Conservation (phyloP, 2,329 filamentous ascomycete species). For the Penicillium decumbens region DNA sequence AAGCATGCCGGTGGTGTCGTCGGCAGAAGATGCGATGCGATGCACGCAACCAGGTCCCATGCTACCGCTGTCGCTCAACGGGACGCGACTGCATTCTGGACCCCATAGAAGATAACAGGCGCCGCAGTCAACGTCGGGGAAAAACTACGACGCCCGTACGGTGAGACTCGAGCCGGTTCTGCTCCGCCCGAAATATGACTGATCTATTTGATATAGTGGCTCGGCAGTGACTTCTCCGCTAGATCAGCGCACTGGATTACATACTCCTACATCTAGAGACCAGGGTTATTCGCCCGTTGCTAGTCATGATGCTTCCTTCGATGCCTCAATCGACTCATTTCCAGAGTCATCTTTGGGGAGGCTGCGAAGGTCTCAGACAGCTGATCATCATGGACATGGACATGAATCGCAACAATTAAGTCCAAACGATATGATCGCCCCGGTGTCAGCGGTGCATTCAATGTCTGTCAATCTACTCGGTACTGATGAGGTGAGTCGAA, state of each 20-base stretch:
- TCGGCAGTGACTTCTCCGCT: constrained; percentile 16
- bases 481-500: constrained; percentile 24
- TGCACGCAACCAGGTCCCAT: constrained; percentile 34
- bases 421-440: constrained; percentile 37
- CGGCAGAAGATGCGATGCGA: constrained; percentile 37
- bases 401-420: constrained; percentile 33
- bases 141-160: constrained; percentile 23
- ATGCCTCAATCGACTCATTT: constrained; percentile 22
- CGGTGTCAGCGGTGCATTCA: constrained; percentile 33
- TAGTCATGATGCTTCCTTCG: constrained; percentile 18
- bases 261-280: constrained; percentile 25
- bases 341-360: constrained; percentile 18
- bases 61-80: constrained; percentile 31
- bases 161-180: constrained; percentile 10
- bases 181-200: not conserved
- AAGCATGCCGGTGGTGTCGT: constrained; percentile 36
- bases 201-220: constrained; percentile 10
- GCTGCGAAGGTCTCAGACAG: constrained; percentile 21
- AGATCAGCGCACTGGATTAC: constrained; percentile 20
- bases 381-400: constrained; percentile 26
- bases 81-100: constrained; percentile 35
- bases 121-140: constrained; percentile 23
- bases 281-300: constrained; percentile 25
- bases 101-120: constrained; percentile 27
- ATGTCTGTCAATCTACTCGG: constrained; percentile 35